Percentiles rank a stretch among this genome's conserved stretches.
These are phyloP conservation scores for Lasiodiplodia gonubiensis DNA, from an alignment of 2,329 filamentous ascomycete species.

Conservation along the genomic window DNA sequence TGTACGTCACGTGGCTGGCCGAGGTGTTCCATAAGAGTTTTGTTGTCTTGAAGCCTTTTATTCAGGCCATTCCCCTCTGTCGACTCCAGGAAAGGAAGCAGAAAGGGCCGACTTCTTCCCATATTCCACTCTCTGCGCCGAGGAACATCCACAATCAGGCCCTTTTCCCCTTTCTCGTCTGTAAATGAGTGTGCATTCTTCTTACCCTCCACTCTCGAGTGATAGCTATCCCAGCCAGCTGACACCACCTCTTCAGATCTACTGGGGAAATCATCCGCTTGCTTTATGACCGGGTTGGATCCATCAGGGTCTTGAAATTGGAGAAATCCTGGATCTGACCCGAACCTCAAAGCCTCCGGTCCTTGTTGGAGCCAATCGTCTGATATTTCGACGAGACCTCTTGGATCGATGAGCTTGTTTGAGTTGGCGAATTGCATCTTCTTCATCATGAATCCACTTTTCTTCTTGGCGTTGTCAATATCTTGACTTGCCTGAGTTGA, in stretches of 20 bases:
- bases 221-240: too few relatives aligned
- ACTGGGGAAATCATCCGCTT: background rate
- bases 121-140: too few relatives aligned
- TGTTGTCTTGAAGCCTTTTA: too few relatives aligned
- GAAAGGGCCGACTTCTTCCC: too few relatives aligned
- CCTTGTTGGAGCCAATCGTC: conserved; percentile 28
- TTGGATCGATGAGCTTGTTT: conserved; percentile 9
- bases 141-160: too few relatives aligned
- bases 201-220: background rate
- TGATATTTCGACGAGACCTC: conserved; percentile 18
- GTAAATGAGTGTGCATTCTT: background rate
- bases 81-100: too few relatives aligned
- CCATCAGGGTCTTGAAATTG: too few relatives aligned
- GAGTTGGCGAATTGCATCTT: background rate
- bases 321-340: background rate
- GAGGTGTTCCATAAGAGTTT: too few relatives aligned
- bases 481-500: accelerated
- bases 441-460: background rate
- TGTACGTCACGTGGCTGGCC: too few relatives aligned
- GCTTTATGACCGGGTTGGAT: background rate
- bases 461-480: accelerated
- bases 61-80: too few relatives aligned
- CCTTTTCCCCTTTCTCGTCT: background rate
- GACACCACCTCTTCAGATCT: too few relatives aligned
- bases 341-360: conserved; percentile 1